These are phyloP conservation scores for Ceratocystiopsis brevicomis DNA, from an alignment of 2,329 filamentous ascomycete species.

Conservation along the genomic window DNA sequence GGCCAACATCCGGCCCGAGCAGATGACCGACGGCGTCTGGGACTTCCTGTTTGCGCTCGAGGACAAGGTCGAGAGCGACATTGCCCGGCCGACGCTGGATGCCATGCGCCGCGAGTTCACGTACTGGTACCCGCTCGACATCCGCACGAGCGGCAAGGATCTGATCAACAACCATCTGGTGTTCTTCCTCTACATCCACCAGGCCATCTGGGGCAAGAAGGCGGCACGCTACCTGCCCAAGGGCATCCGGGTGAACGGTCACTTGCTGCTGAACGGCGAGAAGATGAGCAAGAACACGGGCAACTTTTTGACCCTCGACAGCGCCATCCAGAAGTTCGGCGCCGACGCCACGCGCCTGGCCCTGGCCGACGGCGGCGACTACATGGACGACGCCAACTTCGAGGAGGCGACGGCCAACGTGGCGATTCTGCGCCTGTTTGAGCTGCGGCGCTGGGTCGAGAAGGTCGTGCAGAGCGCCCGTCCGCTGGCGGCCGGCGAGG, in stretches of 20 bases:
- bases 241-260: slow-evolving; percentile 74
- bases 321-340: slow-evolving; percentile 79
- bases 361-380: slow-evolving; percentile 85
- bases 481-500: slow-evolving; percentile 21
- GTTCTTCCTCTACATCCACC: slow-evolving; percentile 86
- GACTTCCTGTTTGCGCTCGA: slow-evolving; percentile 80
- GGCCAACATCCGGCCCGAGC: slow-evolving; percentile 56
- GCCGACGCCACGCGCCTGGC: slow-evolving; percentile 80
- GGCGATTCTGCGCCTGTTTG: slow-evolving; percentile 69
- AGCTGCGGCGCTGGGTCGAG: slow-evolving; percentile 74
- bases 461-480: slow-evolving; percentile 53
- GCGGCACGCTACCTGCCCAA: slow-evolving; percentile 53
- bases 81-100: slow-evolving; percentile 44
- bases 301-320: slow-evolving; percentile 84
- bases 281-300: slow-evolving; percentile 98
- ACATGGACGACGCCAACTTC: slow-evolving; percentile 90
- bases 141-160: slow-evolving; percentile 80
- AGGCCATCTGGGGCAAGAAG: slow-evolving; percentile 70
- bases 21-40: slow-evolving; percentile 92
- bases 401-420: slow-evolving; percentile 89
- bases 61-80: slow-evolving; percentile 51
- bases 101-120: slow-evolving; percentile 80
- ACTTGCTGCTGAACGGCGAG: slow-evolving; percentile 84
- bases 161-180: slow-evolving; percentile 86
- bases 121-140: slow-evolving; percentile 90